Conservation (phyloP, 352 stramenopile genomes). For the Phytophthora hibernalis region DNA sequence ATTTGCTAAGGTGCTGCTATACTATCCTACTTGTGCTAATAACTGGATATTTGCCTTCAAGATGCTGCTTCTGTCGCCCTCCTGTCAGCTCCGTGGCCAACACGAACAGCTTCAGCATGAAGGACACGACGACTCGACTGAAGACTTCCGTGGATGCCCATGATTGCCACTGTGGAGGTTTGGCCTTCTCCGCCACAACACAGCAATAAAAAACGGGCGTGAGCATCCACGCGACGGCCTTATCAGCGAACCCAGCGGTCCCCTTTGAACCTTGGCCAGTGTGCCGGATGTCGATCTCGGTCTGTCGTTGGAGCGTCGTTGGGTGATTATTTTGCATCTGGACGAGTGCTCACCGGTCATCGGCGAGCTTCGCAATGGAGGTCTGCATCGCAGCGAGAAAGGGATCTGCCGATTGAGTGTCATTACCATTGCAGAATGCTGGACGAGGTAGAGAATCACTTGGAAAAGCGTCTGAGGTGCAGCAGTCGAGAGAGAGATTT, state of each 20-base stretch:
- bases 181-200: conserved; percentile 38
- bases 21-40: neutral
- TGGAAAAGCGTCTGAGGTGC: conserved; percentile 10
- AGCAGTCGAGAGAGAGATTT: conserved; percentile 15
- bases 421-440: conserved; percentile 10
- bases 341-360: neutral
- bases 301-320: neutral
- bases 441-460: conserved; percentile 17
- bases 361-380: neutral
- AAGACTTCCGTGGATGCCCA: conserved; percentile 47
- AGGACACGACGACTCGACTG: conserved; percentile 47
- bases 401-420: conserved; percentile 3
- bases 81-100: conserved; percentile 8
- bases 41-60: conserved; percentile 9
- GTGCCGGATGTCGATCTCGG: conserved; percentile 1
- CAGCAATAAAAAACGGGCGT: conserved; percentile 57
- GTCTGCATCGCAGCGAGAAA: conserved; percentile 6
- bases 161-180: conserved; percentile 12
- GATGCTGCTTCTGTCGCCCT: neutral
- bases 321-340: conserved; percentile 6
- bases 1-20: neutral
- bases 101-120: conserved; percentile 51
- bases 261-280: conserved; percentile 12
- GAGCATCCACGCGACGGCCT: conserved; percentile 43
- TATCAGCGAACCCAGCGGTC: conserved; percentile 22